Conservation (phyloP, 2,329 filamentous ascomycete genomes). For the Fusarium sp. region DNA sequence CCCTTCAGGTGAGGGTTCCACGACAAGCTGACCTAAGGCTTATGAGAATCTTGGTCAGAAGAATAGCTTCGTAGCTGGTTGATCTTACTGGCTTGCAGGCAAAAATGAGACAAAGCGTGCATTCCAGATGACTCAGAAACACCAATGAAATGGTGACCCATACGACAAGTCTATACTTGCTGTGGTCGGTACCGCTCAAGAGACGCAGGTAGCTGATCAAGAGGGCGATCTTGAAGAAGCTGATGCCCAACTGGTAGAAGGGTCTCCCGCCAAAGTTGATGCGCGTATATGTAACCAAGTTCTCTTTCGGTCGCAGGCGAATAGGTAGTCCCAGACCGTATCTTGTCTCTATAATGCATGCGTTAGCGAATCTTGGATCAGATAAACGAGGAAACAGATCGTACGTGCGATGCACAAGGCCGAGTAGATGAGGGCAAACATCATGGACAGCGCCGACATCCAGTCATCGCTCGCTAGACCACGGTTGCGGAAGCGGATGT, state of each 20-base stretch:
- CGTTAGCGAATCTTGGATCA: background rate
- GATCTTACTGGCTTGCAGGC: slow-evolving; percentile 63
- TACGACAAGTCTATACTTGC: slow-evolving; percentile 60
- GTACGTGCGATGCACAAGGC: slow-evolving; percentile 65
- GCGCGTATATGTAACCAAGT: slow-evolving; percentile 62
- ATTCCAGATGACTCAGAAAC: slow-evolving; percentile 64
- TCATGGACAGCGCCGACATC: slow-evolving; percentile 57
- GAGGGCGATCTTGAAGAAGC: slow-evolving; percentile 70
- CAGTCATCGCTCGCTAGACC: slow-evolving; percentile 66
- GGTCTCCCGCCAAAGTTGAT: slow-evolving; percentile 69
- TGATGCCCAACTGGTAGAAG: slow-evolving; percentile 69
- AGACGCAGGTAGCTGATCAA: slow-evolving; percentile 68
- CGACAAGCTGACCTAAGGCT: slow-evolving; percentile 57
- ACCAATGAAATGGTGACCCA: slow-evolving; percentile 61
- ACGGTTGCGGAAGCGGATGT: slow-evolving; percentile 58
- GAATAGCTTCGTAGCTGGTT: background rate
- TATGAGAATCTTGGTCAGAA: background rate
- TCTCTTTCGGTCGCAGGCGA: slow-evolving; percentile 58
- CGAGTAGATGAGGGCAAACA: slow-evolving; percentile 66
- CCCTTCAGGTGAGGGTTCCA: slow-evolving; percentile 61
- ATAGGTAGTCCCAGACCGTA: slow-evolving; percentile 68
- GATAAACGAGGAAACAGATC: slow-evolving; percentile 32
- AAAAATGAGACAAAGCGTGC: slow-evolving; percentile 65
- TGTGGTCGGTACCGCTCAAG: slow-evolving; percentile 64
- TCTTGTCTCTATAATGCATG: slow-evolving; percentile 61